phyloP scores from a whole-genome alignment of 108 stramenopile genomes.

The Skeletonema tropicum region DNA sequence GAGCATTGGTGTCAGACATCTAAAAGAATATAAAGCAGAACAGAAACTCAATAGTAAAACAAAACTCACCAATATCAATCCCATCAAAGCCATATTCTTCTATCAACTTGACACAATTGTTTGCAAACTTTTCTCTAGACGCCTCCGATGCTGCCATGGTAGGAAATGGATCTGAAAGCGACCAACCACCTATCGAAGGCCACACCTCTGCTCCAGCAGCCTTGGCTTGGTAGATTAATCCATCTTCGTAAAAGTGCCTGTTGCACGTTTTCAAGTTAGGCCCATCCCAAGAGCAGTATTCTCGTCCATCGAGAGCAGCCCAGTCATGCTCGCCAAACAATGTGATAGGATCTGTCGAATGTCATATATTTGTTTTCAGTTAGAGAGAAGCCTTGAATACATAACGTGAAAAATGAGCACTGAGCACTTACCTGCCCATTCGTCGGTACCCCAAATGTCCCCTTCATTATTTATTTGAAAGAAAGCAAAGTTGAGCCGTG shows the following conservation, averaged over 20 bases:
- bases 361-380: background rate
- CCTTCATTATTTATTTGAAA: constrained; percentile 43
- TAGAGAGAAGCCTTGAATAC: background rate
- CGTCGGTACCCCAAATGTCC: constrained; percentile 38
- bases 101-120: constrained; percentile 21
- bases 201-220: constrained; percentile 20
- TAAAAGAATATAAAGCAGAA: no score
- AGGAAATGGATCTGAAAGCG: constrained; percentile 15
- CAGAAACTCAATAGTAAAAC: no score
- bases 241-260: constrained; percentile 13
- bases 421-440: constrained; percentile 28
- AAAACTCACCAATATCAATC: constrained; percentile 7
- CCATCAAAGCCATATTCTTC: constrained; percentile 37
- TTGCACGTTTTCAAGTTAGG: constrained; percentile 7
- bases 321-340: constrained; percentile 23
- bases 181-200: constrained; percentile 22
- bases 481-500: constrained; percentile 43
- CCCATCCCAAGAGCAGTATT: constrained; percentile 22
- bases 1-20: no score
- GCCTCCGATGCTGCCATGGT: constrained; percentile 16
- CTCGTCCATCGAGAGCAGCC: background rate
- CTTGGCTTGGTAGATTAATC: constrained; percentile 19
- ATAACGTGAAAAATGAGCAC: constrained; percentile 21
- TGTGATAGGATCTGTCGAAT: constrained; percentile 19
- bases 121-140: constrained; percentile 12